Conservation (phyloP, 345 rosid genomes). For the Raphanus raphanistrum region DNA sequence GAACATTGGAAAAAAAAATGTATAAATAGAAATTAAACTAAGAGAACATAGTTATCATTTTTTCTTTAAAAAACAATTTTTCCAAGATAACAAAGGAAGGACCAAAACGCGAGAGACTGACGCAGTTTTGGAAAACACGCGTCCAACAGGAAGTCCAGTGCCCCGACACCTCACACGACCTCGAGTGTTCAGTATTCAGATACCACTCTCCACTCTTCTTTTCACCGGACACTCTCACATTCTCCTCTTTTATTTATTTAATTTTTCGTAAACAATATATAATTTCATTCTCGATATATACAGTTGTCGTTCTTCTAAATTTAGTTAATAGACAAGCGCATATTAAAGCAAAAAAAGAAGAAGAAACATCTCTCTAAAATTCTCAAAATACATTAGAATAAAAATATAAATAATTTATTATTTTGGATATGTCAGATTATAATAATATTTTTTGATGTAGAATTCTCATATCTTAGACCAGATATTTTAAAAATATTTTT, state of each 20-base stretch:
- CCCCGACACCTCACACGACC: conserved; percentile 13
- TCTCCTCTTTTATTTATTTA: neutral
- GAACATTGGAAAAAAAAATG: too few relatives aligned
- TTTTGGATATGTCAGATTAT: too few relatives aligned
- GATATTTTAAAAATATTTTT: too few relatives aligned
- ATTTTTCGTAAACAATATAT: neutral
- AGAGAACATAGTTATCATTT: too few relatives aligned
- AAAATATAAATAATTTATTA: too few relatives aligned
- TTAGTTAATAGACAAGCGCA: neutral
- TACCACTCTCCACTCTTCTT: conserved; percentile 2
- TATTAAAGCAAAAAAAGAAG: too few relatives aligned
- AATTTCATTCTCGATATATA: neutral
- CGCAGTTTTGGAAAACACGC: conserved; percentile 37
- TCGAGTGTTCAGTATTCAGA: conserved; percentile 4
- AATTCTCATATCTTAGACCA: too few relatives aligned
- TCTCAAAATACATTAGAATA: neutral
- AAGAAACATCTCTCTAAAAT: neutral
- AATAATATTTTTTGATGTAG: too few relatives aligned
- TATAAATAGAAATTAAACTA: too few relatives aligned
- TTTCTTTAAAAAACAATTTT: neutral
- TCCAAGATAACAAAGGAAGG: neutral
- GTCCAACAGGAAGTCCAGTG: conserved; percentile 13
- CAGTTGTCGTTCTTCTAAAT: neutral
- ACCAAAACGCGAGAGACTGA: conserved; percentile 34
- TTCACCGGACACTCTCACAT: neutral